These are phyloP conservation scores for Angophora floribunda DNA, from an alignment of 345 rosid species.

Conservation along the genomic window DNA sequence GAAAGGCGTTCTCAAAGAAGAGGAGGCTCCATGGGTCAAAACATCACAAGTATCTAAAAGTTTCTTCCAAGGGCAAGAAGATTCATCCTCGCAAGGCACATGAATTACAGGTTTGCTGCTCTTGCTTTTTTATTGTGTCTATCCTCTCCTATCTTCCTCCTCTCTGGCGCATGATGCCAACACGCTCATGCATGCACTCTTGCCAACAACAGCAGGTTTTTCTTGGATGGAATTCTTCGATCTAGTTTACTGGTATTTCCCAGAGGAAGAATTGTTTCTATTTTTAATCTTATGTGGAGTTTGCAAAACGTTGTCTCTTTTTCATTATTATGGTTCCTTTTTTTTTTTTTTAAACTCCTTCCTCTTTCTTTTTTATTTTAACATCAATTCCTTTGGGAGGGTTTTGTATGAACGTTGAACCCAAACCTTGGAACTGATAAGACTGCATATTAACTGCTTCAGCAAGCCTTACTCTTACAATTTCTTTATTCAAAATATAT, in stretches of 20 bases:
- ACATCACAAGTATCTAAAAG: conserved; percentile 41
- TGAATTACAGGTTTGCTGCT: conserved; percentile 41
- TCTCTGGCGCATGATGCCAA: background rate
- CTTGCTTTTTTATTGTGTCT: conserved; percentile 2
- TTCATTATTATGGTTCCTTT: background rate
- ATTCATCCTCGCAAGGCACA: conserved; percentile 24
- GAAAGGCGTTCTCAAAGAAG: conserved; percentile 32
- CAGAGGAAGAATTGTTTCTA: background rate
- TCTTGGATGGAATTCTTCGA: background rate
- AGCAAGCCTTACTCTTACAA: background rate
- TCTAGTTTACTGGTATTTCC: background rate
- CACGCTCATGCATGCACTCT: background rate
- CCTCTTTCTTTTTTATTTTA: background rate
- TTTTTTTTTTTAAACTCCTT: background rate
- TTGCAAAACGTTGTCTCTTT: background rate
- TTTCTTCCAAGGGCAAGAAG: conserved; percentile 43
- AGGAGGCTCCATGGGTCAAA: conserved; percentile 32
- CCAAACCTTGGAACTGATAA: background rate
- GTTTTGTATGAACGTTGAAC: background rate
- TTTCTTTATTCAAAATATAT: background rate
- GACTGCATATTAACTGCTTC: background rate
- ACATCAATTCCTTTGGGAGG: background rate
- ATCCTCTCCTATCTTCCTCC: background rate
- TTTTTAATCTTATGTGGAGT: background rate
- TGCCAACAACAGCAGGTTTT: background rate